These are phyloP conservation scores for Metschnikowia bowlesiae DNA, from an alignment of 805 yeast genomes.

Conservation along the genomic window DNA sequence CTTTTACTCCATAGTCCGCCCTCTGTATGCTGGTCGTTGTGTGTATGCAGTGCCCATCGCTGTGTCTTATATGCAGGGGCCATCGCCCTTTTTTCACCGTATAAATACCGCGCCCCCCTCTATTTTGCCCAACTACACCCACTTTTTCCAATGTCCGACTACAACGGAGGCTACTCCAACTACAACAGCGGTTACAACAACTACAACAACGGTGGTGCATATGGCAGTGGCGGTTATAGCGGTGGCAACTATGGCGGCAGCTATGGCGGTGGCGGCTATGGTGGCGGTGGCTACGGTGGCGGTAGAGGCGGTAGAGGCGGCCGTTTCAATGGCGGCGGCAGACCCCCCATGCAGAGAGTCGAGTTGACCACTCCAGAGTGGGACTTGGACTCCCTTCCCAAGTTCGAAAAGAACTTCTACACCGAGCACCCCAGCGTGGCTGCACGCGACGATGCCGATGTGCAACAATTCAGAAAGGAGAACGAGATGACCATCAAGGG, in stretches of 20 bases:
- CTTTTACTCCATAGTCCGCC: no score
- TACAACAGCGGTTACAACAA: constrained; percentile 14
- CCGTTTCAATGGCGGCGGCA: constrained; percentile 23
- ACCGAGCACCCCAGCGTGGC: constrained; percentile 77
- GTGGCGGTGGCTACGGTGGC: constrained; percentile 33
- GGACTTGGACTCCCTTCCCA: constrained; percentile 73
- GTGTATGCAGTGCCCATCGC: neutral
- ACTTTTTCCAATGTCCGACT: constrained; percentile 16
- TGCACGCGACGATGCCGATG: constrained; percentile 68
- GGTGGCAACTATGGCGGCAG: constrained; percentile 12
- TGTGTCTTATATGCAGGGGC: neutral
- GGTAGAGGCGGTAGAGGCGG: constrained; percentile 26
- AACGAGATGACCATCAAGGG: constrained; percentile 86
- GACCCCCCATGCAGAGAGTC: constrained; percentile 38
- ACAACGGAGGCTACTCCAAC: constrained; percentile 30
- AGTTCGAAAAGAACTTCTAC: constrained; percentile 94
- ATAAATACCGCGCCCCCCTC: constrained; percentile 6
- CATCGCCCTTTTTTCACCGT: neutral
- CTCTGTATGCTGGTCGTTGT: no score
- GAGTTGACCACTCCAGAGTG: constrained; percentile 72
- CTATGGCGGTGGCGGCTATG: constrained; percentile 21
- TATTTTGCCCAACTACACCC: neutral
- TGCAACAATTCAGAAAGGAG: constrained; percentile 70
- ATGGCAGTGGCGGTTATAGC: constrained; percentile 11
- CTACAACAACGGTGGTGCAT: neutral